phyloP scores from a whole-genome alignment of 495 filamentous ascomycete species.

The Xylaria scruposa region DNA sequence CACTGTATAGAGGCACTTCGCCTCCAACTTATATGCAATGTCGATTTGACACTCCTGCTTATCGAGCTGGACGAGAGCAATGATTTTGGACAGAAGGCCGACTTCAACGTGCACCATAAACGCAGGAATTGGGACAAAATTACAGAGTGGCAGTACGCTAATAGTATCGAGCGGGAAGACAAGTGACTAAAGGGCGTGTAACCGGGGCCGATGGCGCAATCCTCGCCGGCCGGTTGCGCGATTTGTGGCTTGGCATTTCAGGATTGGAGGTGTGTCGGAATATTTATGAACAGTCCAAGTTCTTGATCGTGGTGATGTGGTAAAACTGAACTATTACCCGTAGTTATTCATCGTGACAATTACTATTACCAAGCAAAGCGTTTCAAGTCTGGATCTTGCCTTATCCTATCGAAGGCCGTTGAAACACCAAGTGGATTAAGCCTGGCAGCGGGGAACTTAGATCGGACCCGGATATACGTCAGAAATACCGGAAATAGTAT shows the following conservation, averaged over 20 bases:
- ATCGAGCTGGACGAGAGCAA: slow-evolving; percentile 23
- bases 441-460: too few relatives aligned
- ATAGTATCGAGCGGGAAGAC: slow-evolving; percentile 10
- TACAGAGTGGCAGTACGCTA: slow-evolving; percentile 19
- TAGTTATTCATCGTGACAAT: not conserved
- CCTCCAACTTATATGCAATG: slow-evolving; percentile 35
- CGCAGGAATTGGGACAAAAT: slow-evolving; percentile 33
- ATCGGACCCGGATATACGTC: too few relatives aligned
- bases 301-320: not conserved
- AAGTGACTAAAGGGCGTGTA: not conserved
- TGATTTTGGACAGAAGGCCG: slow-evolving; percentile 8
- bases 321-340: not conserved
- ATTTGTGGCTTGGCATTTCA: slow-evolving; percentile 9
- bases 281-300: not conserved
- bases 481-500: too few relatives aligned
- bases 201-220: slow-evolving; percentile 15
- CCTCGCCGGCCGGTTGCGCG: not conserved
- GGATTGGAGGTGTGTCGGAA: not conserved
- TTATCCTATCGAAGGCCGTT: not conserved
- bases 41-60: slow-evolving; percentile 35
- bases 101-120: slow-evolving; percentile 31
- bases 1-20: slow-evolving; percentile 41
- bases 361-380: not conserved
- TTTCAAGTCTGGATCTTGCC: not conserved
- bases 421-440: too few relatives aligned